A percentile compares a stretch with the other conserved stretches of the same genome.
These are phyloP conservation scores for Coelastrella sp. DNA, from an alignment of 139 green algal genomes.

Conservation along the genomic window DNA sequence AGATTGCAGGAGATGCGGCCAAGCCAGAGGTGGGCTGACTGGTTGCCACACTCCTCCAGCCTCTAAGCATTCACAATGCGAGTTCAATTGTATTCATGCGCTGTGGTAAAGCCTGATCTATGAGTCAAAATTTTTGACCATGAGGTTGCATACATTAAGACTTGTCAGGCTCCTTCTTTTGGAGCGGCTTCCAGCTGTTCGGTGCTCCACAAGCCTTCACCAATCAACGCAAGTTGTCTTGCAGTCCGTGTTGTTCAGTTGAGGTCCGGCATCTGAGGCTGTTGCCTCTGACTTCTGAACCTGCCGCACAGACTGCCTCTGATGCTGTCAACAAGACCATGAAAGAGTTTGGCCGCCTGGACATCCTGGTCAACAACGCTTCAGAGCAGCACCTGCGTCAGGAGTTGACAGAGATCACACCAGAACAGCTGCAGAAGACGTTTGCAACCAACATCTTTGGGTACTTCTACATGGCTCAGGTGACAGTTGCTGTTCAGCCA, in stretches of 20 bases:
- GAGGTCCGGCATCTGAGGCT: background rate
- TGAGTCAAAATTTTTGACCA: too few relatives aligned
- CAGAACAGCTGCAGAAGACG: constrained; percentile 52
- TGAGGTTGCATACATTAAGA: too few relatives aligned
- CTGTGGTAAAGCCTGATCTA: too few relatives aligned
- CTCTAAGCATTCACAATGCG: too few relatives aligned
- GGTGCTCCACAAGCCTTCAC: too few relatives aligned
- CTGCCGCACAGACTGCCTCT: constrained; percentile 18
- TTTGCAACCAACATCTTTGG: constrained; percentile 79
- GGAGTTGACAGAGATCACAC: constrained; percentile 12
- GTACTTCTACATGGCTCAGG: constrained; percentile 29
- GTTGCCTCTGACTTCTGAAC: background rate
- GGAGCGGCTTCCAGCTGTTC: too few relatives aligned
- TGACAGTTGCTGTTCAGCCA: background rate
- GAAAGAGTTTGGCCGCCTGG: constrained; percentile 52
- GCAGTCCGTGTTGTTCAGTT: too few relatives aligned
- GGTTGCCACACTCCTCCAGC: too few relatives aligned
- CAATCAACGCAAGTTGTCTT: too few relatives aligned
- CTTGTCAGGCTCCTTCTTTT: too few relatives aligned
- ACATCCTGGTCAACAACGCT: constrained; percentile 70
- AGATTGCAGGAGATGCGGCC: constrained; percentile 42
- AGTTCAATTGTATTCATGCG: too few relatives aligned
- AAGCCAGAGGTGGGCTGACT: constrained; percentile 21
- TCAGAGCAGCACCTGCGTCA: constrained; percentile 32
- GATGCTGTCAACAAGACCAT: constrained; percentile 34